These are phyloP conservation scores for Tolypocladium guangdongense DNA, from an alignment of 2,329 filamentous ascomycete species.

Conservation along the genomic window DNA sequence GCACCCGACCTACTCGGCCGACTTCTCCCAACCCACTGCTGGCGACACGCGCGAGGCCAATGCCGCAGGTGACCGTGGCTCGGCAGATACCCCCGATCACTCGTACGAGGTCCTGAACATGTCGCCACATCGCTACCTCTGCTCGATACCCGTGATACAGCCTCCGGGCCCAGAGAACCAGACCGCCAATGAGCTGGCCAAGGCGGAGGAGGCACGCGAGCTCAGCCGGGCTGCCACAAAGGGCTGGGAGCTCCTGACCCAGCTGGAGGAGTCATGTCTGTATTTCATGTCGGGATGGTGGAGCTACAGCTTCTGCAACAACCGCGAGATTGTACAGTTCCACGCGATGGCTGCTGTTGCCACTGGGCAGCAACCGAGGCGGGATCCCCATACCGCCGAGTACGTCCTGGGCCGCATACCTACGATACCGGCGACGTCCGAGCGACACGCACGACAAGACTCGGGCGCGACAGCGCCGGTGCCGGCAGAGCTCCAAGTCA, in stretches of 20 bases:
- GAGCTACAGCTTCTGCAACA: slow-evolving; percentile 93
- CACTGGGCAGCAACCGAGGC: slow-evolving; percentile 61
- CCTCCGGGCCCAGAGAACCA: slow-evolving; percentile 46
- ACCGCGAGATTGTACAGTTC: slow-evolving; percentile 78
- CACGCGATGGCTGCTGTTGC: slow-evolving; percentile 63
- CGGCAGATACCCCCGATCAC: slow-evolving; percentile 18
- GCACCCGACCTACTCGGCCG: slow-evolving; percentile 28
- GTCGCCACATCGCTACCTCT: slow-evolving; percentile 64
- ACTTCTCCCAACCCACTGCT: slow-evolving; percentile 28
- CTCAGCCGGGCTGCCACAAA: slow-evolving; percentile 63
- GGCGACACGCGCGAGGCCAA: slow-evolving; percentile 7
- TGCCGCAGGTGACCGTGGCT: slow-evolving; percentile 12
- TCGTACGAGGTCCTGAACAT: slow-evolving; percentile 66
- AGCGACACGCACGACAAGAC: slow-evolving; percentile 8
- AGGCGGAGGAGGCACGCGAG: slow-evolving; percentile 70
- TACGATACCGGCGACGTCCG: slow-evolving; percentile 19
- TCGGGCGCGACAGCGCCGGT: slow-evolving; percentile 17
- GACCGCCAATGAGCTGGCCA: slow-evolving; percentile 54
- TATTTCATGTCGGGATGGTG: slow-evolving; percentile 83
- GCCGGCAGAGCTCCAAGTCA: slow-evolving; percentile 61
- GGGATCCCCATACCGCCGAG: slow-evolving; percentile 64
- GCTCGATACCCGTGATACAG: slow-evolving; percentile 65
- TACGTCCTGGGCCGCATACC: slow-evolving; percentile 60
- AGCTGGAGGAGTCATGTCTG: slow-evolving; percentile 73
- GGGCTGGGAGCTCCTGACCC: slow-evolving; percentile 69